Evolutionary conservation across 2,329 filamentous ascomycete species (phyloP).

Genomic region (Amphichorda felina): DNA sequence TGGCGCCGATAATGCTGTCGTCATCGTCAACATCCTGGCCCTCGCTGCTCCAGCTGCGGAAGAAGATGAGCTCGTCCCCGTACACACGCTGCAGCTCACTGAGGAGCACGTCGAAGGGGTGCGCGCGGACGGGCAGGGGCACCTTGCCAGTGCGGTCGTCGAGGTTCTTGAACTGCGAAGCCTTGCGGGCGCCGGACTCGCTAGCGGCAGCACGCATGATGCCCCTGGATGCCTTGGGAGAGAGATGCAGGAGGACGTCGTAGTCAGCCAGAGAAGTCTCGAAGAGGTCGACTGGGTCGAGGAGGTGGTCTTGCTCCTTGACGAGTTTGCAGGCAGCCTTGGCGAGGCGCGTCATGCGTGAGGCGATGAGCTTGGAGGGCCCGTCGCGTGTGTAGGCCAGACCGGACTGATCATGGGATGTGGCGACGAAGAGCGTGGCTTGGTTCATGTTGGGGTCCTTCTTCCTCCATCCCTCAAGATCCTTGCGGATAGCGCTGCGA

Average conservation of each 20-base stretch:
- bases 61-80: constrained; percentile 63
- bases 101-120: constrained; percentile 52
- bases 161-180: constrained; percentile 71
- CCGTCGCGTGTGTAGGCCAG: constrained; percentile 62
- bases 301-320: constrained; percentile 33
- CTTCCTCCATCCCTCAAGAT: constrained; percentile 74
- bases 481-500: constrained; percentile 51
- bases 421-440: constrained; percentile 69
- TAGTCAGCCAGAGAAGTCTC: constrained; percentile 63
- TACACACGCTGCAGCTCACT: constrained; percentile 57
- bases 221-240: constrained; percentile 35
- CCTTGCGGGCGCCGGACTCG: constrained; percentile 20
- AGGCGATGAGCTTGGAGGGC: constrained; percentile 73
- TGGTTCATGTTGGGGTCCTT: constrained; percentile 83
- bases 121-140: constrained; percentile 37
- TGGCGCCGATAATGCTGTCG: constrained; percentile 39
- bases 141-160: constrained; percentile 39
- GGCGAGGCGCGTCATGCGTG: constrained; percentile 71
- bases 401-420: constrained; percentile 65
- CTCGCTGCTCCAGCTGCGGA: constrained; percentile 45
- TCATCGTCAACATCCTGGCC: constrained; percentile 17
- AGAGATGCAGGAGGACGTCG: constrained; percentile 72
- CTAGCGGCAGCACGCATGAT: constrained; percentile 24
- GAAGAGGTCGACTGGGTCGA: constrained; percentile 51
- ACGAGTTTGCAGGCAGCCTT: constrained; percentile 60